A percentile compares a stretch with the other conserved stretches of the same genome.
phyloP scores from a whole-genome alignment of 2,329 filamentous ascomycete genomes.

The Eutypella sp. region DNA sequence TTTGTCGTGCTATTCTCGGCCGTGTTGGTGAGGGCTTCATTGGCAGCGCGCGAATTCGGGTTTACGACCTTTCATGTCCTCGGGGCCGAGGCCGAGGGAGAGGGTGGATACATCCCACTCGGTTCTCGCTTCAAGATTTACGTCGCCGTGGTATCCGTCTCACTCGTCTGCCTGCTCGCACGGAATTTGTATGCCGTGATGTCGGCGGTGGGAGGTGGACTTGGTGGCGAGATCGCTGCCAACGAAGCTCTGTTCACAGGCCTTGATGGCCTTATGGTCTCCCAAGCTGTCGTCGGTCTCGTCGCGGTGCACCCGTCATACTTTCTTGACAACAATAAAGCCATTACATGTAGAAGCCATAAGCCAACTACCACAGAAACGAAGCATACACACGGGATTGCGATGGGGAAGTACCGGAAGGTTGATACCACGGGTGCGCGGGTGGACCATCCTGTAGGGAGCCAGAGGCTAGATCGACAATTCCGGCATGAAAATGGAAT shows the following conservation, averaged over 20 bases:
- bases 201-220: conserved; percentile 18
- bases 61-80: conserved; percentile 24
- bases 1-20: conserved; percentile 20
- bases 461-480: too few relatives aligned
- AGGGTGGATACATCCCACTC: conserved; percentile 20
- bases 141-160: conserved; percentile 18
- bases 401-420: too few relatives aligned
- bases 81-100: not conserved
- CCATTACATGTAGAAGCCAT: not conserved
- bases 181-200: conserved; percentile 23
- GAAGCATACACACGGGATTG: not conserved
- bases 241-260: conserved; percentile 23
- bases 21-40: conserved; percentile 17
- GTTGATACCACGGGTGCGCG: too few relatives aligned
- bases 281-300: conserved; percentile 22
- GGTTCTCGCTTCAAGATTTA: conserved; percentile 22
- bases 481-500: too few relatives aligned
- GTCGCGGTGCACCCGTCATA: conserved; percentile 23
- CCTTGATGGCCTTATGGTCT: conserved; percentile 25
- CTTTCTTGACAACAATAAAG: conserved; percentile 9
- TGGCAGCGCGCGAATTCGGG: conserved; percentile 17
- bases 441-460: too few relatives aligned
- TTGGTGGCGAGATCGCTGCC: conserved; percentile 18
- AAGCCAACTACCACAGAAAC: not conserved
- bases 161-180: conserved; percentile 18